These are phyloP conservation scores for Vickermania spadyakhi DNA, from an alignment of 208 protist species.

Conservation along the genomic window DNA sequence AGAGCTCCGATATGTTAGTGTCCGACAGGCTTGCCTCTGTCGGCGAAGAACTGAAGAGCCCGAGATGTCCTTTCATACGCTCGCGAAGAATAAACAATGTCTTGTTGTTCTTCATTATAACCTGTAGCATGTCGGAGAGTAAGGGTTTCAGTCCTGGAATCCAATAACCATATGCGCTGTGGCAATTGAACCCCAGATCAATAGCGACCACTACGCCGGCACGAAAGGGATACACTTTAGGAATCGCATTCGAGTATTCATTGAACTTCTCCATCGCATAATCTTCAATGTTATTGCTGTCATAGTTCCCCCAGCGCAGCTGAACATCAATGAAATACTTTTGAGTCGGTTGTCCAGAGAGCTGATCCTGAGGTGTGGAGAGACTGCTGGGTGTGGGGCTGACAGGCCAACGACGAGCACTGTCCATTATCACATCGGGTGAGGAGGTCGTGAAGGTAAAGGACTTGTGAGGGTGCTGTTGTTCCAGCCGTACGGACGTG, in stretches of 20 bases:
- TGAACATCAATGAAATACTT: slow-evolving; percentile 99
- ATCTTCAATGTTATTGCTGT: slow-evolving; percentile 99
- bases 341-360: slow-evolving; percentile 67
- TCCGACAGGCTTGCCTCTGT: slow-evolving; percentile 98
- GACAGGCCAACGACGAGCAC: slow-evolving; percentile 96
- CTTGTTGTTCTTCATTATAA: slow-evolving; percentile 99
- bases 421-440: slow-evolving; percentile 94
- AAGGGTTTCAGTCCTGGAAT: slow-evolving; percentile 96
- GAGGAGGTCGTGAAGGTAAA: slow-evolving; percentile 90
- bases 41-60: slow-evolving; percentile 99
- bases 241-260: slow-evolving; percentile 97
- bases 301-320: slow-evolving; percentile 99
- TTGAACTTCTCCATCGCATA: slow-evolving; percentile 99
- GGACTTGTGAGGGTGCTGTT: slow-evolving; percentile 93
- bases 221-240: slow-evolving; percentile 98
- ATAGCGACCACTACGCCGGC: slow-evolving; percentile 98
- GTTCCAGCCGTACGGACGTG: slow-evolving; percentile 96
- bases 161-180: slow-evolving; percentile 99
- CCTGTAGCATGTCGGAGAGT: slow-evolving; percentile 96
- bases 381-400: slow-evolving; percentile 82
- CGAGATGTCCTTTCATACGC: slow-evolving; percentile 98
- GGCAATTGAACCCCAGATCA: slow-evolving; percentile 99
- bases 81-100: slow-evolving; percentile 99
- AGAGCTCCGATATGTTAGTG: slow-evolving; percentile 99
- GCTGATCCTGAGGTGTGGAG: slow-evolving; percentile 66